Evolutionary conservation across 1,284 basidiomycete genomes (phyloP).

Genomic region (Filobasidium uniguttulatum): DNA sequence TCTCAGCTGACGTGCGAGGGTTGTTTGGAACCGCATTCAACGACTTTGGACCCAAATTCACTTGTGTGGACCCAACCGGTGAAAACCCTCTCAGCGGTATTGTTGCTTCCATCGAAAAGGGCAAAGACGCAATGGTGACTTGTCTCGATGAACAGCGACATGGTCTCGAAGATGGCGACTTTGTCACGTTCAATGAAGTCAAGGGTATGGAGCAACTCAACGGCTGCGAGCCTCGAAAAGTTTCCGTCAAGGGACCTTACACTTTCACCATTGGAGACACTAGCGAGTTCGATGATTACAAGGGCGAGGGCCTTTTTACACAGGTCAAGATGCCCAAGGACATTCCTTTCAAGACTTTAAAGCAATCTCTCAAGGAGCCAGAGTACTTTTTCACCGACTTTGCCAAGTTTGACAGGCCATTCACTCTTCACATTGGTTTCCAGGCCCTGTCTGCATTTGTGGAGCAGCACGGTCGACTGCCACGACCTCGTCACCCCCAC

Average conservation of each 20-base stretch:
- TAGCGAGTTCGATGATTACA: slow-evolving; percentile 61
- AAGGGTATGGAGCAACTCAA: slow-evolving; percentile 91
- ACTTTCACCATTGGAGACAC: slow-evolving; percentile 92
- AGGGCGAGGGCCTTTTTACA: slow-evolving; percentile 84
- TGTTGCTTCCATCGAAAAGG: slow-evolving; percentile 67
- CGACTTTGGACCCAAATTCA: slow-evolving; percentile 90
- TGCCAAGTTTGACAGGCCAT: slow-evolving; percentile 89
- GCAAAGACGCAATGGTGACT: slow-evolving; percentile 70
- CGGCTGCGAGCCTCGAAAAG: slow-evolving; percentile 75
- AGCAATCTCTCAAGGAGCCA: slow-evolving; percentile 67
- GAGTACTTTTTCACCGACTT: slow-evolving; percentile 95
- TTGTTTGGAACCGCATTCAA: slow-evolving; percentile 96
- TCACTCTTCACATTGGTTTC: slow-evolving; percentile 84
- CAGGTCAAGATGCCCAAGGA: slow-evolving; percentile 99
- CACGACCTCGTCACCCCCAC: slow-evolving; percentile 66
- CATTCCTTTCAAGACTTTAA: slow-evolving; percentile 84
- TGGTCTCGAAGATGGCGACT: slow-evolving; percentile 95
- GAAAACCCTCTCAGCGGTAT: slow-evolving; percentile 89
- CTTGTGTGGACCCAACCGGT: slow-evolving; percentile 88
- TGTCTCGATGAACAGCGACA: slow-evolving; percentile 95
- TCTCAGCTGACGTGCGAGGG: slow-evolving; percentile 81
- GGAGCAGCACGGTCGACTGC: slow-evolving; percentile 54
- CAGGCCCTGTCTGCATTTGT: slow-evolving; percentile 80
- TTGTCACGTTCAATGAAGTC: slow-evolving; percentile 93
- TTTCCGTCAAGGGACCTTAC: slow-evolving; percentile 90